Base-by-base conservation (phyloP, 805 yeast genomes). In the Schwanniomyces yamadae region DNA sequence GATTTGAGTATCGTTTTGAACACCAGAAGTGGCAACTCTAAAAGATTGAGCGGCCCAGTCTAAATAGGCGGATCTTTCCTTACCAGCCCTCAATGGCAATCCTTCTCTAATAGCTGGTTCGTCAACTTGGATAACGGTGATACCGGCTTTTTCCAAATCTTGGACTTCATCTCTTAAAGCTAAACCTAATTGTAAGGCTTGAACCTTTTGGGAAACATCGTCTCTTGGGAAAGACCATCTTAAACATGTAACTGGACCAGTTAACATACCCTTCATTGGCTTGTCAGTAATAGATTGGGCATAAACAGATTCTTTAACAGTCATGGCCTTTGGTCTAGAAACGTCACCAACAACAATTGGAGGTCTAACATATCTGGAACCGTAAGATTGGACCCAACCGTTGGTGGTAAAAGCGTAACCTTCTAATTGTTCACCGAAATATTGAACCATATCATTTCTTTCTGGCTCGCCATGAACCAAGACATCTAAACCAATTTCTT, bases 211-310 rank as follows among this genome's bases (percentile, higher is more conserved):
- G 47, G 95, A 76, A 54, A 91, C 84, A 62, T 93, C 99, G 67
- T 90, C 91, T 84, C 99, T 88, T 78, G 99, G 99, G 97, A 93
- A 93, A 57, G 99, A 93, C 99, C 99, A 93, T 82, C 99, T 87
- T 70, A 93, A 84, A 75, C 95, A 88, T 66, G 99, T 93, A 60
- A 93, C 93, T 69, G 99, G 99, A 75, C 99, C 99, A 66, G 99
- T 90, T 69, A 93, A 84, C 99, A 93, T 93, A 87, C 99, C 99
- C 82, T 93, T 93, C 81, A 93, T 86, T 66, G 97, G 96, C 78
- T 85, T 86, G 59, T 80, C 71, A 61, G 97, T 89, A 66, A 93
- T 73, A 48, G 96, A 85, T 80, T 93, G 99, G 58, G 99, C 99
- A 74, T 88, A 93, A 62, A 93, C 96, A 46, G 97, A 90, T 80